Base-by-base conservation (phyloP, 805 yeast genomes). In the Scheffersomyces stipitis region DNA sequence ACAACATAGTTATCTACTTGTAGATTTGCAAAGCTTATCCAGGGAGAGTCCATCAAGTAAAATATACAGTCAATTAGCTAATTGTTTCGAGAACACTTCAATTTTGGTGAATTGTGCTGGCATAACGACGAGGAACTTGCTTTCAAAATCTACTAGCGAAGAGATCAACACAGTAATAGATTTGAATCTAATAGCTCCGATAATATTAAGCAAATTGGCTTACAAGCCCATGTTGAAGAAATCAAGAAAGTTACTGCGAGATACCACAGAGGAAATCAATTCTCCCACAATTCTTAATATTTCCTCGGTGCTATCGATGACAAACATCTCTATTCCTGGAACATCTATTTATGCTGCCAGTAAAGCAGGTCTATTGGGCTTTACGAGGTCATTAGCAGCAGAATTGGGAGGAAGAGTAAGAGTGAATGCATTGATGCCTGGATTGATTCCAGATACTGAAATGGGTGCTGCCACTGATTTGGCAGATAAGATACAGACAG, bases 61-160 rank as follows among this genome's bases (percentile, higher is more conserved):
- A n/a, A n/a, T n/a, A n/a, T n/a, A n/a, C n/a, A 22, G 29, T 43
- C 18, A 36, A 33, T n/a, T 58, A 18, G 28, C 27, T 22, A 30
- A 55, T 30, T 39, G 54, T 3, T 57, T 73, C 31, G 55, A 66
- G 26, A 55, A 57, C 0, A 56, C 66, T 4, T 66, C 74, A 20
- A 68, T 79, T 2, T 60, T 83, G 13, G 65, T 83, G 15, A 83
- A 83, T 48, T 60, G 90, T 56, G 86, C 86, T 0, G 87, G 96
- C 0, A 48, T 79, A 1, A 66, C 88, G 3, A 87, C 81, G 45
- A 64, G 71, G 18, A 61, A 71, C 2, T 61, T 86, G 17, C 56
- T 85, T 3, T 46, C 73, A 15, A 50, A 65, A 15, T 69, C 80
- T 1, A 43, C 69, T 2, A 52, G 57, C 0, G 52, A 58, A 0